Base-by-base conservation (phyloP, 106 monocot genomes). In the Allium cepa region DNA sequence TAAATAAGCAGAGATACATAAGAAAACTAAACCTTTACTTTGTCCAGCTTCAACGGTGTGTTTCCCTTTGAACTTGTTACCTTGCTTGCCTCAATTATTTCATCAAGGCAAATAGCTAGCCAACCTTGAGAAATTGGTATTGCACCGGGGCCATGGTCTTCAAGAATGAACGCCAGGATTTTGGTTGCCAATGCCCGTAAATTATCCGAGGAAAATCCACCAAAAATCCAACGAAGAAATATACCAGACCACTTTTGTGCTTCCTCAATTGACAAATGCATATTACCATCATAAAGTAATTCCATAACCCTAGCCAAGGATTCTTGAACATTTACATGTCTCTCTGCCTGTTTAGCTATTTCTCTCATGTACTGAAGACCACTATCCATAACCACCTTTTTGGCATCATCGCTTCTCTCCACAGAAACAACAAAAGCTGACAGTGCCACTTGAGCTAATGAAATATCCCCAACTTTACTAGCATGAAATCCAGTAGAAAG, bases 51-150 rank as follows among this genome's bases (percentile, higher is more conserved):
- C n/a, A 49, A 59, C 15, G 77, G 79, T 49, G 63, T 46, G 50
- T 17, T 86, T 76, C 79, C 85, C 73, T 80, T 81, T 48, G 50
- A 27, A 70, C 60, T 63, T 51, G 85, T 52, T 18, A 13, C 58
- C 75, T 90, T 90, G 75, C 74, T 87, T 16, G 73, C 69, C 68
- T 62, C 79, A 77, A 93, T 79, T 53, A 90, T 69, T 66, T 90
- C 92, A 69, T 46, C 79, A 8, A 93, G 86, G 75, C 87, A 67
- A 10, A 93, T 67, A 67, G 89, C 76, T 53, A 99, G 75, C 99
- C 99, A 99, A 26, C 90, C 99, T 79, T 90, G 99, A 76, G 99
- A 99, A 83, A 99, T 80, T 50, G 90, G 84, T 69, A 93, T 77
- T 17, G 89, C 78, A 75, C 69, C 62, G 63, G 92, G 87, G 11